Base-by-base conservation (phyloP, 768 basidiomycete species). In the Rickenella mellea region DNA sequence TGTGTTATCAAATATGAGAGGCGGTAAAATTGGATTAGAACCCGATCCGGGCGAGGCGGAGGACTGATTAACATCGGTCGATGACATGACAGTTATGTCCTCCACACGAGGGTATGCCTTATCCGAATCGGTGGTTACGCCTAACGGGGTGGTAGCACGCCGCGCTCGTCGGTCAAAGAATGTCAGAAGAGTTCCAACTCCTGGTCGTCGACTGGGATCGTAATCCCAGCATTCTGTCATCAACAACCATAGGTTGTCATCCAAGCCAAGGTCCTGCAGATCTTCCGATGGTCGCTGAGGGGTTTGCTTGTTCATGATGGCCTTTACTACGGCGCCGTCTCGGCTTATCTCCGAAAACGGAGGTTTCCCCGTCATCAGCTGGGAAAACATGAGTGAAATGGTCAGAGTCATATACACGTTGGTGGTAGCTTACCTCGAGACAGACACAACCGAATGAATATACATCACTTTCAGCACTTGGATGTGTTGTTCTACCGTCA, bases 11-110 rank as follows among this genome's bases (percentile, higher is more conserved):
- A 85, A 84, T 38, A 81, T 73, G 1, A 83, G 78, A 7, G 83
- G 81, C 10, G 83, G 83, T 2, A 85, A 86, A 48, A 71, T 84
- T 1, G 80, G 77, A 44, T 80, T 78, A 12, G 83, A 84, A 50
- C 82, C 81, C 36, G 83, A 84, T 32, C 73, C 75, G 10, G 80
- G 80, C 2, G 73, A 69, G 3, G 78, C 73, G 37, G 70, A 63
- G 35, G 74, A 67, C 49, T 71, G 62, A n/a, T 57, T 17, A 15
- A 19, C 33, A 22, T 17, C 12, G 10, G 24, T 12, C 19, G 10
- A 36, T 36, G 30, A 32, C 30, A 36, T 6, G 33, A 17, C 24
- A 10, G 33, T n/a, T n/a, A n/a, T n/a, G n/a, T n/a, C n/a, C n/a
- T n/a, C n/a, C n/a, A n/a, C n/a, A n/a, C n/a, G n/a, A n/a, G n/a